phyloP scores from a whole-genome alignment of 352 stramenopile genomes.

The Phytopythium vexans region DNA sequence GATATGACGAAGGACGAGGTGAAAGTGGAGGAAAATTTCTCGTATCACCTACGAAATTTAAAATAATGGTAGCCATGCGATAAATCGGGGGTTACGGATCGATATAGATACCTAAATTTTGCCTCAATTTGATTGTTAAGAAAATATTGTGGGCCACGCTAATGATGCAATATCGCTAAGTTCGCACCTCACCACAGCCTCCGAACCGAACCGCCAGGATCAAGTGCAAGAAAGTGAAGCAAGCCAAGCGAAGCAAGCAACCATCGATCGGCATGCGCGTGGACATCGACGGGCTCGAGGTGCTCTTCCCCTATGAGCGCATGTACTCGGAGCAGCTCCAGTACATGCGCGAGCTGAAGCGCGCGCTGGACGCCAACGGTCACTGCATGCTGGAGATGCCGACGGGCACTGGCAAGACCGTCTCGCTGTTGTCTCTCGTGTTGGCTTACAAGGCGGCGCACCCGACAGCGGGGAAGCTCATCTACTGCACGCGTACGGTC shows the following conservation, averaged over 20 bases:
- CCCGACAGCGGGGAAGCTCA: constrained; percentile 94
- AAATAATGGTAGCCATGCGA: too few relatives aligned
- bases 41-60: too few relatives aligned
- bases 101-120: too few relatives aligned
- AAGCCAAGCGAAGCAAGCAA: neutral
- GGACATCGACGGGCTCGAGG: constrained; percentile 94
- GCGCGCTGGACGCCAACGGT: constrained; percentile 94
- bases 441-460: constrained; percentile 94
- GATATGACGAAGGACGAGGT: too few relatives aligned
- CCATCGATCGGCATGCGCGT: constrained; percentile 77
- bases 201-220: neutral
- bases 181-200: neutral
- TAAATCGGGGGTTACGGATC: too few relatives aligned
- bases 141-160: too few relatives aligned
- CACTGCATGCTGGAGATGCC: constrained; percentile 99
- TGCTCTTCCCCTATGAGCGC: constrained; percentile 97
- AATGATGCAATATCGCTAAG: neutral
- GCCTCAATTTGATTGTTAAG: too few relatives aligned
- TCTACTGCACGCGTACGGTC: constrained; percentile 99
- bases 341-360: constrained; percentile 99
- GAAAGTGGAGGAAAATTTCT: too few relatives aligned
- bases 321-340: constrained; percentile 99
- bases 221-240: neutral
- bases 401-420: constrained; percentile 98
- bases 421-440: constrained; percentile 96